phyloP scores from a whole-genome alignment of 1,284 basidiomycete species.

The Cryptococcus depauperatus region DNA sequence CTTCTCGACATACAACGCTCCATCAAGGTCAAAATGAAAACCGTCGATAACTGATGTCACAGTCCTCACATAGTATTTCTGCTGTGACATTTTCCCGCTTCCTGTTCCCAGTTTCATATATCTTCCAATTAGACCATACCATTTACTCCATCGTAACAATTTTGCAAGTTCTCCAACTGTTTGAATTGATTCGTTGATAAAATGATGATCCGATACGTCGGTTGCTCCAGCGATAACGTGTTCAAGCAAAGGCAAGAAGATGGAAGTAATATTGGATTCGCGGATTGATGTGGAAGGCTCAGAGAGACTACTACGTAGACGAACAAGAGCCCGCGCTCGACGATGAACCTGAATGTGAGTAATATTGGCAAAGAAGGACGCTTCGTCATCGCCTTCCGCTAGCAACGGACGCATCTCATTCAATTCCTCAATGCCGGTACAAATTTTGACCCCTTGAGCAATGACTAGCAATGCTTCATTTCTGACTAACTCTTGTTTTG shows the following conservation, averaged over 20 bases:
- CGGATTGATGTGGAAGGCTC: conserved; percentile 54
- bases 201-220: conserved; percentile 70
- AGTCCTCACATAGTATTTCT: conserved; percentile 77
- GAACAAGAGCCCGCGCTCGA: conserved; percentile 74
- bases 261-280: conserved; percentile 66
- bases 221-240: conserved; percentile 68
- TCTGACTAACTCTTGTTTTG: conserved; percentile 80
- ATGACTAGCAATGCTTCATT: conserved; percentile 76
- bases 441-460: conserved; percentile 64
- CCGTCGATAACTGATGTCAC: conserved; percentile 80
- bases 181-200: conserved; percentile 82
- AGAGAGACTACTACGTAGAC: conserved; percentile 74
- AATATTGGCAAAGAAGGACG: conserved; percentile 94
- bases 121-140: conserved; percentile 70
- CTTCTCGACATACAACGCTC: conserved; percentile 33
- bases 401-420: conserved; percentile 74
- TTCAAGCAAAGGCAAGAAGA: conserved; percentile 79
- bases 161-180: conserved; percentile 68
- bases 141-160: conserved; percentile 74
- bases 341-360: conserved; percentile 91
- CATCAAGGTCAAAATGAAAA: conserved; percentile 76
- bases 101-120: conserved; percentile 71
- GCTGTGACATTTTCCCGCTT: conserved; percentile 61
- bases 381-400: conserved; percentile 87
- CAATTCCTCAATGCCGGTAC: conserved; percentile 55